A percentile compares a stretch with the other conserved stretches of the same genome.
Conservation (phyloP, 345 rosid species). For the Moringa oleifera region DNA sequence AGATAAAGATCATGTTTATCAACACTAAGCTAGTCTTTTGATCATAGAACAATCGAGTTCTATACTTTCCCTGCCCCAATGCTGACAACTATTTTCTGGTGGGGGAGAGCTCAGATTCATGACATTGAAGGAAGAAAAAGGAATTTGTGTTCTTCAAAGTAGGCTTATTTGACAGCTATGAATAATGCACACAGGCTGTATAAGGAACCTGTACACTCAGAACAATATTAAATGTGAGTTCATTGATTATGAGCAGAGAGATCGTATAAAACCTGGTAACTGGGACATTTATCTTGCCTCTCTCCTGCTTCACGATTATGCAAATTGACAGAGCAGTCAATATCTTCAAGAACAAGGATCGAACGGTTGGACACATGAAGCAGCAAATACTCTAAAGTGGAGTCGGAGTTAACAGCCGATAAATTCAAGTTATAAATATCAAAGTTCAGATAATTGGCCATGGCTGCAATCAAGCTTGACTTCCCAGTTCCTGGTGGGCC, state of each 20-base stretch:
- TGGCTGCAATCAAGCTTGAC: constrained; percentile 26
- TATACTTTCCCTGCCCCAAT: no score
- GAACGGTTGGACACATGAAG: constrained; percentile 37
- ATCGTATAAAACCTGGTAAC: neutral
- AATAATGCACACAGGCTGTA: no score
- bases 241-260: neutral
- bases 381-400: constrained; percentile 26
- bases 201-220: no score
- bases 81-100: no score
- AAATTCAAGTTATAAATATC: constrained; percentile 36
- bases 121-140: no score
- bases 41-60: no score
- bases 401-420: constrained; percentile 23
- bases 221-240: no score
- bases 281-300: neutral
- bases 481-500: constrained; percentile 33
- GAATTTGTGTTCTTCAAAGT: no score
- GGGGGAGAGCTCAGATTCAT: no score
- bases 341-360: constrained; percentile 43
- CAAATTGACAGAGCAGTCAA: constrained; percentile 36
- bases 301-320: constrained; percentile 24
- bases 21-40: no score
- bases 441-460: constrained; percentile 29
- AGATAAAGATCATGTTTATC: no score
- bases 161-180: no score